A percentile compares a stretch with the other conserved stretches of the same genome.
Evolutionary conservation across 2,329 filamentous ascomycete species (phyloP).

Genomic region (Blastomyces parvus): DNA sequence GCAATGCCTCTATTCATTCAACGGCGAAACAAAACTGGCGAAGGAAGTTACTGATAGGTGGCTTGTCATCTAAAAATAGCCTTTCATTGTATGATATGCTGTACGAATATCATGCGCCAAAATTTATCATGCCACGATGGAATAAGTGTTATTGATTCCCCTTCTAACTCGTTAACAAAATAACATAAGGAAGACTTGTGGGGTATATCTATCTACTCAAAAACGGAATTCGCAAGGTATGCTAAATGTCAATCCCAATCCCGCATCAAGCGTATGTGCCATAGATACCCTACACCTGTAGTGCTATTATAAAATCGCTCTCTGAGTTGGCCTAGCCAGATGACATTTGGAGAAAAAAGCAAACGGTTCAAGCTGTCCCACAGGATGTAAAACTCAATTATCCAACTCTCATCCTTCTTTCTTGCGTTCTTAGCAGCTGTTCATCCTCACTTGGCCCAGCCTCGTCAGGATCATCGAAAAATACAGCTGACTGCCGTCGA

Average conservation of each 20-base stretch:
- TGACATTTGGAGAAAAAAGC: background rate
- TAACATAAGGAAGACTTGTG: background rate
- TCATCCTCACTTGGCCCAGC: constrained; percentile 14
- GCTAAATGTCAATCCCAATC: background rate
- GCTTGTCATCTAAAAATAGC: constrained; percentile 38
- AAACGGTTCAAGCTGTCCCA: background rate
- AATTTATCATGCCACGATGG: background rate
- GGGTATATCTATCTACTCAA: background rate
- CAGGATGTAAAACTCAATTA: background rate
- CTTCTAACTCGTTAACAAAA: background rate
- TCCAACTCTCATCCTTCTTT: background rate
- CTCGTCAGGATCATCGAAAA: constrained; percentile 36
- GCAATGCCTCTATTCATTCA: constrained; percentile 55
- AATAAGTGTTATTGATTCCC: background rate
- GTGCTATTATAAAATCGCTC: background rate
- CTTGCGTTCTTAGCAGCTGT: background rate
- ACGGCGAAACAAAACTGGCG: constrained; percentile 54
- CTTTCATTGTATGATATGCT: constrained; percentile 10
- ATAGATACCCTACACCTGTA: background rate
- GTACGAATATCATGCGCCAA: background rate
- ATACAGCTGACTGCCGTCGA: constrained; percentile 38
- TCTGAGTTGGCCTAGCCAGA: background rate
- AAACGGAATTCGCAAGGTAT: background rate
- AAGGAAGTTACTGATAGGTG: constrained; percentile 52
- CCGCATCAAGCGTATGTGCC: background rate